A percentile compares a stretch with the other conserved stretches of the same genome.
Evolutionary conservation across 352 stramenopile species (phyloP).

Genomic region (Aphanomyces astaci): DNA sequence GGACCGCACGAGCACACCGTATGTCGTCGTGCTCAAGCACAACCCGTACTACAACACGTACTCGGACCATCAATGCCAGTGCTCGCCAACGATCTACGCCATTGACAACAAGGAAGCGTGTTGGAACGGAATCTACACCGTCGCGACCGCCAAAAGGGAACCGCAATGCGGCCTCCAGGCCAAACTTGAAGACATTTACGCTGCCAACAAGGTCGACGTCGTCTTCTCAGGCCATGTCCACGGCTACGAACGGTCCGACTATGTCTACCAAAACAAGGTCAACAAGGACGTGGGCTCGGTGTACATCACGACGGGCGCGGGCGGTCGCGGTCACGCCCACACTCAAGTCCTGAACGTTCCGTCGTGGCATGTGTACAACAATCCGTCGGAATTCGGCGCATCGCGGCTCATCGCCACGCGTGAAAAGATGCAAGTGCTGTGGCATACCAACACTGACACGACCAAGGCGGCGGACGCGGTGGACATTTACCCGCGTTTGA

Average conservation of each 20-base stretch:
- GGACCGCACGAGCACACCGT: constrained; percentile 29
- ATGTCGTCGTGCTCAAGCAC: constrained; percentile 35
- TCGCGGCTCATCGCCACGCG: constrained; percentile 15
- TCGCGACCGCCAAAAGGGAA: constrained; percentile 31
- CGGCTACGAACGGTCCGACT: constrained; percentile 16
- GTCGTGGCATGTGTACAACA: constrained; percentile 1
- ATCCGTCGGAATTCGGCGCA: neutral
- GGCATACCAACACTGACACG: neutral
- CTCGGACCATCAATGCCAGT: constrained; percentile 48
- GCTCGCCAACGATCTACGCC: constrained; percentile 34
- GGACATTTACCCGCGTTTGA: neutral
- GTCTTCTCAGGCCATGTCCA: constrained; percentile 24
- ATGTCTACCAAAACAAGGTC: constrained; percentile 15
- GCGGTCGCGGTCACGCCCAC: constrained; percentile 10
- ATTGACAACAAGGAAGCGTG: constrained; percentile 32
- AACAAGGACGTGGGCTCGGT: neutral
- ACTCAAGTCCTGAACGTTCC: neutral
- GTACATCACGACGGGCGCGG: constrained; percentile 19
- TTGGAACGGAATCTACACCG: constrained; percentile 42
- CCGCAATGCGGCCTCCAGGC: constrained; percentile 33
- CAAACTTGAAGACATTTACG: constrained; percentile 28
- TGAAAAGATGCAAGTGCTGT: constrained; percentile 21
- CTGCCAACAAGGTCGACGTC: constrained; percentile 22
- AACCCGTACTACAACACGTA: constrained; percentile 61
- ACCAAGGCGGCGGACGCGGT: neutral